Evolutionary conservation across 495 filamentous ascomycete species (phyloP).

Genomic region (Aspergillus nanangensis): DNA sequence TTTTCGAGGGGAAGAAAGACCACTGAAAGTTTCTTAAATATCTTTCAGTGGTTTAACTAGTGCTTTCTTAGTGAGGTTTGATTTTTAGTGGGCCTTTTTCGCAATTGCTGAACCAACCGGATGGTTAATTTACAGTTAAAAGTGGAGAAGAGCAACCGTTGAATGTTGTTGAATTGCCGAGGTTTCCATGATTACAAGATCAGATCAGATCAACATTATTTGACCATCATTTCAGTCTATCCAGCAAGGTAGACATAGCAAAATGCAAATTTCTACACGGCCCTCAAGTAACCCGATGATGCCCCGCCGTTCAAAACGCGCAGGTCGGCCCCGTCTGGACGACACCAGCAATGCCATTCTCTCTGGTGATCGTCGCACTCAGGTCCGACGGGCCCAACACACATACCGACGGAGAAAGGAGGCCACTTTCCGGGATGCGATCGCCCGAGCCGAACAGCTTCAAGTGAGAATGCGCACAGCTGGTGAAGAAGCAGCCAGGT

Average conservation of each 20-base stretch:
- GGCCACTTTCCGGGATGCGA: slow-evolving; percentile 63
- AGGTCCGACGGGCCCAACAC: slow-evolving; percentile 78
- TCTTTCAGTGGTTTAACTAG: too few relatives aligned
- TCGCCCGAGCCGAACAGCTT: slow-evolving; percentile 57
- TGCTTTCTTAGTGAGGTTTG: too few relatives aligned
- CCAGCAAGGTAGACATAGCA: not conserved
- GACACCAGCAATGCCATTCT: slow-evolving; percentile 1
- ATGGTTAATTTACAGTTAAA: too few relatives aligned
- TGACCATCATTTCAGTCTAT: not conserved
- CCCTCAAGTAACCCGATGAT: not conserved
- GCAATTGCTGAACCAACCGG: too few relatives aligned
- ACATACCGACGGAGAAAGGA: slow-evolving; percentile 84
- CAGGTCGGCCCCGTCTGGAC: slow-evolving; percentile 5
- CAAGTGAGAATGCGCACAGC: slow-evolving; percentile 45
- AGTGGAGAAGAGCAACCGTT: too few relatives aligned
- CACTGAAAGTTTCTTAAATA: too few relatives aligned
- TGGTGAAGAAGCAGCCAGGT: not conserved
- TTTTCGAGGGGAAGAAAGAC: too few relatives aligned
- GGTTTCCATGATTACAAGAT: not conserved
- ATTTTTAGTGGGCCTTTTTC: too few relatives aligned
- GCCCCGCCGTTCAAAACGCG: not conserved
- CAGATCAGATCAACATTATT: not conserved
- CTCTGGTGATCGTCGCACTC: slow-evolving; percentile 54
- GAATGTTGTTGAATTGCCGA: too few relatives aligned
- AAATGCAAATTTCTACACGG: not conserved